A percentile compares a stretch with the other conserved stretches of the same genome.
phyloP scores from a whole-genome alignment of 768 basidiomycete species.

The Tulasnella sp. region DNA sequence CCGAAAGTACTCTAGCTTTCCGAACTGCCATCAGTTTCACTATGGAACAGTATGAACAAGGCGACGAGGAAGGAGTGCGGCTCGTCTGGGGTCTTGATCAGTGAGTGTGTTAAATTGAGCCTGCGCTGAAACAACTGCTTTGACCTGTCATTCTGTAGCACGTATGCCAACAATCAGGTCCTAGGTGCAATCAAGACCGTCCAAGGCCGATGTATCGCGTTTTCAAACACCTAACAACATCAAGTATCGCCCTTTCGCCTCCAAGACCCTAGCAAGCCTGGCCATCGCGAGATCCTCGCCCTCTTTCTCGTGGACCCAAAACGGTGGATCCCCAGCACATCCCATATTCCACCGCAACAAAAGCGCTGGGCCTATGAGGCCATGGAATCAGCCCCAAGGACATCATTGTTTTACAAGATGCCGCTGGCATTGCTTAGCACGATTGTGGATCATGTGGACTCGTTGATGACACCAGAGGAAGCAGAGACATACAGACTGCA shows the following conservation, averaged over 20 bases:
- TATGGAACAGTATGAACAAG: conserved; percentile 19
- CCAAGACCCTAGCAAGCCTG: conserved; percentile 3
- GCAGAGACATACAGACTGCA: conserved; percentile 2
- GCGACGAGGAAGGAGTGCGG: conserved; percentile 25
- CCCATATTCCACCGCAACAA: conserved; percentile 4
- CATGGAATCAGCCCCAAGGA: background rate
- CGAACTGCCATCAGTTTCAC: conserved; percentile 22
- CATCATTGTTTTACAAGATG: background rate
- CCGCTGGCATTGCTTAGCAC: background rate
- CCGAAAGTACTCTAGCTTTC: conserved; percentile 26
- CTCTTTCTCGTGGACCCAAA: conserved; percentile 7
- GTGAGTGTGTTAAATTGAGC: too few species aligned
- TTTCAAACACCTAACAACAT: conserved; percentile 16
- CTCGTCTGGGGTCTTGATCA: conserved; percentile 37
- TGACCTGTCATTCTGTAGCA: too few species aligned
- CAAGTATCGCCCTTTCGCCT: conserved; percentile 10
- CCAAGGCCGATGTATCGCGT: conserved; percentile 13
- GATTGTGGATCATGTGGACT: background rate
- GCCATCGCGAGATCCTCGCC: conserved; percentile 15
- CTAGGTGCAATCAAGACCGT: background rate
- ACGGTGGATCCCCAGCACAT: background rate
- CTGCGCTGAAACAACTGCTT: too few species aligned
- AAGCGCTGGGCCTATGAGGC: background rate
- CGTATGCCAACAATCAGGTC: background rate
- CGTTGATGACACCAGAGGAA: conserved; percentile 2